These are phyloP conservation scores for Pseudogymnoascus sp. DNA, from an alignment of 2,329 filamentous ascomycete genomes.

Conservation along the genomic window DNA sequence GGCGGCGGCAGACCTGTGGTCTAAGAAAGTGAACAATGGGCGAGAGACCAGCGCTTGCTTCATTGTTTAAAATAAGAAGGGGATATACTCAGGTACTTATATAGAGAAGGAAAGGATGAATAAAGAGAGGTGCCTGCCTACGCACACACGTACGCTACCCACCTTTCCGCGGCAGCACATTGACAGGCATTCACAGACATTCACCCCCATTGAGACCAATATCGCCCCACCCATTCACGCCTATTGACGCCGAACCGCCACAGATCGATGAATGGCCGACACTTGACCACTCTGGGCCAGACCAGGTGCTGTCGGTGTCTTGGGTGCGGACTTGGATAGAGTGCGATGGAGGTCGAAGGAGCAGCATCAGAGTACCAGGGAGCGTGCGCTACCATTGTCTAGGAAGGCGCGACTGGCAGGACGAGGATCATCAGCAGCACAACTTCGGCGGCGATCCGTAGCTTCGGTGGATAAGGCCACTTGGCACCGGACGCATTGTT, in stretches of 20 bases:
- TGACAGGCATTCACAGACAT: not conserved
- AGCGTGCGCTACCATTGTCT: not conserved
- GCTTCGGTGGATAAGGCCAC: not conserved
- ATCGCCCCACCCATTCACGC: not conserved
- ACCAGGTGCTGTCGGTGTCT: not conserved
- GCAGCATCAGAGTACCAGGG: not conserved
- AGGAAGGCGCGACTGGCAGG: conserved; percentile 2
- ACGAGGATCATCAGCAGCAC: not conserved
- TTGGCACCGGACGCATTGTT: conserved; percentile 1
- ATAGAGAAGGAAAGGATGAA: not conserved
- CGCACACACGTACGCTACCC: not conserved
- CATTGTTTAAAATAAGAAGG: not conserved
- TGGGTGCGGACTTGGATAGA: not conserved
- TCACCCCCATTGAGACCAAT: not conserved
- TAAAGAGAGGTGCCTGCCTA: not conserved
- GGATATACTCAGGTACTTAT: conserved; percentile 4
- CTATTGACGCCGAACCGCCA: conserved; percentile 2
- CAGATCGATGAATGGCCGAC: conserved; percentile 4
- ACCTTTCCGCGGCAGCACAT: not conserved
- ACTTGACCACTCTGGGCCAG: not conserved
- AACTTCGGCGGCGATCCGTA: not conserved
- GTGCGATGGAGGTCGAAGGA: not conserved
- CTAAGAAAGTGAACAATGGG: conserved; percentile 1
- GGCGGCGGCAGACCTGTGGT: not conserved
- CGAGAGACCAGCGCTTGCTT: conserved; percentile 3